Evolutionary conservation across 2,329 filamentous ascomycete genomes (phyloP).

Genomic region (Pseudogymnoascus sp.): DNA sequence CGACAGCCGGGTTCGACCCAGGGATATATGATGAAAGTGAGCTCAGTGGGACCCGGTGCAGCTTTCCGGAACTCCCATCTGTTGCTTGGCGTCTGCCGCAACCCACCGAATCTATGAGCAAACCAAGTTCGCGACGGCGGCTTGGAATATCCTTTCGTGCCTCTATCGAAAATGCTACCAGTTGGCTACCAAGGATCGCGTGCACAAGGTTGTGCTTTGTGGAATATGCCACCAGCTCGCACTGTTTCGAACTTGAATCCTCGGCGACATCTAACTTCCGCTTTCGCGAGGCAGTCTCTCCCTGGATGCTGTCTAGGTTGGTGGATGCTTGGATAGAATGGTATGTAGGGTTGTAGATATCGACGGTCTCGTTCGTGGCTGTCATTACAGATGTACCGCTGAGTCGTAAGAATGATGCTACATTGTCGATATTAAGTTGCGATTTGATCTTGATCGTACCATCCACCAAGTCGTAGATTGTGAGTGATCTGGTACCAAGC

Average conservation of each 20-base stretch:
- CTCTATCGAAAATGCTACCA: constrained; percentile 66
- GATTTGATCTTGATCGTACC: constrained; percentile 56
- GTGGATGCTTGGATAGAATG: constrained; percentile 42
- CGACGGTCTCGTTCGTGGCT: constrained; percentile 49
- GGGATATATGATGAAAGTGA: constrained; percentile 22
- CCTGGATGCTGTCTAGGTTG: constrained; percentile 23
- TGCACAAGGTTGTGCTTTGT: constrained; percentile 60
- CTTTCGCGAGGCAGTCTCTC: constrained; percentile 20
- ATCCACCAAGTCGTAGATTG: constrained; percentile 57
- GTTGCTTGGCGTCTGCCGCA: constrained; percentile 44
- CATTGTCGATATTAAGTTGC: constrained; percentile 42
- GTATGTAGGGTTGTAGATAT: constrained; percentile 65
- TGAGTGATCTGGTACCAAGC: constrained; percentile 47
- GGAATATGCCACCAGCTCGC: constrained; percentile 54
- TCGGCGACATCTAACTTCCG: constrained; percentile 20
- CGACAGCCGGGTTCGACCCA: constrained; percentile 18
- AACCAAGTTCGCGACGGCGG: constrained; percentile 51
- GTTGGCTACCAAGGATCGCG: constrained; percentile 54
- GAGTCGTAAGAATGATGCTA: constrained; percentile 58
- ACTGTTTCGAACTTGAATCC: constrained; percentile 21
- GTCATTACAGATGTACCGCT: constrained; percentile 61
- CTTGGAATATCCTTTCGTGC: constrained; percentile 50
- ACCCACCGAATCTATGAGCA: constrained; percentile 68
- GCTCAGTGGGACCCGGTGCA: constrained; percentile 4
- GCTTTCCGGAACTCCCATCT: constrained; percentile 32